Percentiles rank a stretch among this genome's conserved stretches.
phyloP scores from a whole-genome alignment of 148 eudicot species.

The Silene uniflora region DNA sequence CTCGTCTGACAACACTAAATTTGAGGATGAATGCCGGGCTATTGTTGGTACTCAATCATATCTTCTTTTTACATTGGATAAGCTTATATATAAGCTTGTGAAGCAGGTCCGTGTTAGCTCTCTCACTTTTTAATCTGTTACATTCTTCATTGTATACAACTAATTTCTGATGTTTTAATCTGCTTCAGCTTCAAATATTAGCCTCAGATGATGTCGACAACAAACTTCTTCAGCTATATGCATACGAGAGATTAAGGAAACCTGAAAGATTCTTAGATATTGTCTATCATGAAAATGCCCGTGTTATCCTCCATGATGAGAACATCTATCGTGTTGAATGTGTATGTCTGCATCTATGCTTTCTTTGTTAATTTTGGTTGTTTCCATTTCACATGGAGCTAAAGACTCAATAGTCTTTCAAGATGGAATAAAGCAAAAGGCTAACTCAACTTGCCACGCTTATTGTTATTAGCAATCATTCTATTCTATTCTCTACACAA shows the following conservation, averaged over 20 bases:
- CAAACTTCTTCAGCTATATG: slow-evolving; percentile 71
- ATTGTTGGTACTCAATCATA: slow-evolving; percentile 86
- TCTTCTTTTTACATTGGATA: slow-evolving; percentile 85
- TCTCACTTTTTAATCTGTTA: not conserved
- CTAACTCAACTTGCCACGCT: not conserved
- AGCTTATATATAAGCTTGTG: slow-evolving; percentile 75
- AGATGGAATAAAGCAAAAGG: not conserved
- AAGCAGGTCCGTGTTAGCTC: slow-evolving; percentile 58
- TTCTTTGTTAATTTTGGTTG: not conserved
- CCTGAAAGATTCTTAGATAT: slow-evolving; percentile 51
- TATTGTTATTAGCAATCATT: too few species aligned
- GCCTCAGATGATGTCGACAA: slow-evolving; percentile 67
- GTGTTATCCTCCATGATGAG: slow-evolving; percentile 69
- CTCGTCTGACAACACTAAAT: slow-evolving; percentile 75
- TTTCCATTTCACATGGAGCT: not conserved
- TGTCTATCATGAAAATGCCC: slow-evolving; percentile 68
- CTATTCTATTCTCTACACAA: not conserved
- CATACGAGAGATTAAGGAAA: slow-evolving; percentile 75
- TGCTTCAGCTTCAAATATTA: slow-evolving; percentile 64
- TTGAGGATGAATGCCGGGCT: slow-evolving; percentile 93
- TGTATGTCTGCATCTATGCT: slow-evolving; percentile 40
- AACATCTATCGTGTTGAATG: slow-evolving; percentile 73
- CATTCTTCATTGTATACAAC: not conserved
- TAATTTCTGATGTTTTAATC: not conserved
- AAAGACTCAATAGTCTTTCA: not conserved